Evolutionary conservation across 768 basidiomycete genomes (phyloP), one percentile per base, ranked within the genome.

Genomic region (Termitomyces sp.): DNA sequence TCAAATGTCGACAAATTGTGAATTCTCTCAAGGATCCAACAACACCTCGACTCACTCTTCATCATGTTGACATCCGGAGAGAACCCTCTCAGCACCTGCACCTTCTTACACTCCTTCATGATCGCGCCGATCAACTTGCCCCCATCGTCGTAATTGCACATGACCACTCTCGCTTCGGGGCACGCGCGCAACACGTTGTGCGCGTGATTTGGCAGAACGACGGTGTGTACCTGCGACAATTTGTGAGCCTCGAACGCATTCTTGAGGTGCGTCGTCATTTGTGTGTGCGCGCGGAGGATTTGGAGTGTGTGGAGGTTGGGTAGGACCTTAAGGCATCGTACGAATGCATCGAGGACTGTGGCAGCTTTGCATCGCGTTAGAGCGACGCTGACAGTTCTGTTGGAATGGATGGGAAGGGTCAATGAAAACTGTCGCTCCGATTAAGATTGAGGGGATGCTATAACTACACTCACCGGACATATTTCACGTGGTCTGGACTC

Each of bases 161-260:
- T 58, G 4, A 73, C 69, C 18, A 52, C 62, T 24, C 50, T 44
- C 4, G 69, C 73, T 30, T 71, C 63, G 2, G 68, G 70, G 61
- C 72, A 73, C 39, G 67, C 68, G 7, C 69, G 67, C 55, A 75
- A 54, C 20, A 73, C 62, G 27, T 73, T 66, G 55, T 73, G 72
- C 6, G 70, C 69, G 41, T 69, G 61, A 2, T 63, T 44, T 0
- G 72, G 72, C 2, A 73, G 55, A 48, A 66, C 54, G 33, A 68
- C 57, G 1, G 65, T 68, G 36, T 61, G 67, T 18, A 75, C 57
- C 41, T 58, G 59, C 8, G 71, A 66, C 9, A 72, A 64, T 16
- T 50, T 46, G 48, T 64, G 66, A 1, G 65, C 63, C 41, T 68
- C 65, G 45, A 75, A 73, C 1, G 66, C 67, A 1, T 52, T 51